Evolutionary conservation across 2,329 filamentous ascomycete species (phyloP).

Genomic region (Fusarium ramigenum): DNA sequence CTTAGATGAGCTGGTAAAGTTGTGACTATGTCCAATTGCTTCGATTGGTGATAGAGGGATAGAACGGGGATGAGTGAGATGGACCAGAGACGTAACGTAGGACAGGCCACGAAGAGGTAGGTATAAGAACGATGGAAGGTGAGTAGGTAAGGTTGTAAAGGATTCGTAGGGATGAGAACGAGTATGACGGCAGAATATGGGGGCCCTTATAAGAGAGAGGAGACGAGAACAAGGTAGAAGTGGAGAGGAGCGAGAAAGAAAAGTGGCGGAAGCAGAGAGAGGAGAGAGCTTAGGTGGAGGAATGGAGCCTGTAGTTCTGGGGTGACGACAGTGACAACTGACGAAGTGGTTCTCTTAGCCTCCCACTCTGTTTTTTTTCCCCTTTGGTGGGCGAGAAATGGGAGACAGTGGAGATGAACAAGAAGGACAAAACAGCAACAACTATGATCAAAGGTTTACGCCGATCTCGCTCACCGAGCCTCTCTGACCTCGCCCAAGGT

Average conservation of each 20-base stretch:
- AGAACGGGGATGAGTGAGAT: slow-evolving; percentile 3
- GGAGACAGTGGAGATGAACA: not conserved
- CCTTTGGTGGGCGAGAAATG: not conserved
- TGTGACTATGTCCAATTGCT: slow-evolving; percentile 21
- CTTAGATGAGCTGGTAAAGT: not conserved
- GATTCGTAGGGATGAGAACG: slow-evolving; percentile 29
- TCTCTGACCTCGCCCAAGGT: not conserved
- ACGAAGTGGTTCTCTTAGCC: slow-evolving; percentile 20
- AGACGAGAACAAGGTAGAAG: slow-evolving; percentile 29
- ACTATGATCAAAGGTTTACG: not conserved
- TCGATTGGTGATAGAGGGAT: slow-evolving; percentile 14
- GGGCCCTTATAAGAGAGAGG: slow-evolving; percentile 18
- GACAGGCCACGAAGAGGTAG: slow-evolving; percentile 25
- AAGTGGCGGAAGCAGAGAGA: slow-evolving; percentile 36
- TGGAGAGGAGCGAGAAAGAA: slow-evolving; percentile 26
- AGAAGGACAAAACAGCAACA: not conserved
- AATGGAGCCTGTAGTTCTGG: slow-evolving; percentile 33
- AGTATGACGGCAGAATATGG: slow-evolving; percentile 36
- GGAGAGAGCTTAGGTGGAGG: slow-evolving; percentile 41
- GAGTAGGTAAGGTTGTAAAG: slow-evolving; percentile 15
- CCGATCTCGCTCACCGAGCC: slow-evolving; percentile 21
- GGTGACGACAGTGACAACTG: slow-evolving; percentile 34
- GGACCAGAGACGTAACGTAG: slow-evolving; percentile 16
- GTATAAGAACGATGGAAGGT: slow-evolving; percentile 24
- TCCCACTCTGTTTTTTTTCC: not conserved